Evolutionary conservation across 805 yeast genomes (phyloP).

Genomic region (Pichia membranifaciens): DNA sequence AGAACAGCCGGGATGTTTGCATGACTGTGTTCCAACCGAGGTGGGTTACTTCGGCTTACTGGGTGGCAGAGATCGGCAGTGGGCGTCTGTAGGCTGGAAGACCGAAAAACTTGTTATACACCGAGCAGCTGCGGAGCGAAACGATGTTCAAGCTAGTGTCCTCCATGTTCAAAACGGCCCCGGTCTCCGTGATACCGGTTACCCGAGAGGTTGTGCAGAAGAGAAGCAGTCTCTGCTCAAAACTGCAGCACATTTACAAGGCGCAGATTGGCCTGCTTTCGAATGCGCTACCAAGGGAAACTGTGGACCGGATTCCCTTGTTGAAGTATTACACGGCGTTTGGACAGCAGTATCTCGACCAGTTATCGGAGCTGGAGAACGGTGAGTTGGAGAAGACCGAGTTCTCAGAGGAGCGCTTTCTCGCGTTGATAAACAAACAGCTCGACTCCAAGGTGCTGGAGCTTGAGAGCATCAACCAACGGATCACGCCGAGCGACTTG

Average conservation of each 20-base stretch:
- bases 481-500: slow-evolving; percentile 14
- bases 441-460: slow-evolving; percentile 12
- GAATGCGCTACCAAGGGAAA: neutral
- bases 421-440: slow-evolving; percentile 6
- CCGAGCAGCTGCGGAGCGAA: neutral
- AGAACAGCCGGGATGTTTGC: too few relatives aligned
- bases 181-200: slow-evolving; percentile 2
- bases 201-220: slow-evolving; percentile 13
- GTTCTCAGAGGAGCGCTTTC: slow-evolving; percentile 9
- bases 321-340: slow-evolving; percentile 11
- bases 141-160: slow-evolving; percentile 12
- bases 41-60: too few relatives aligned
- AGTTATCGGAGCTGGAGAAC: slow-evolving; percentile 1
- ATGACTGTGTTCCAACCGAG: too few relatives aligned
- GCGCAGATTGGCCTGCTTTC: slow-evolving; percentile 12
- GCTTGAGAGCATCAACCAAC: slow-evolving; percentile 12
- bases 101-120: too few relatives aligned
- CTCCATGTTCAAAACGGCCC: slow-evolving; percentile 7
- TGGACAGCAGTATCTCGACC: neutral
- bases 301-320: neutral
- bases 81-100: too few relatives aligned
- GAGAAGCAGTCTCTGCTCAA: slow-evolving; percentile 9
- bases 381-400: neutral
- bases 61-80: too few relatives aligned
- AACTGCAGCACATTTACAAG: slow-evolving; percentile 9